phyloP scores from a whole-genome alignment of 305 asterid genomes.

The Lippia alba region DNA sequence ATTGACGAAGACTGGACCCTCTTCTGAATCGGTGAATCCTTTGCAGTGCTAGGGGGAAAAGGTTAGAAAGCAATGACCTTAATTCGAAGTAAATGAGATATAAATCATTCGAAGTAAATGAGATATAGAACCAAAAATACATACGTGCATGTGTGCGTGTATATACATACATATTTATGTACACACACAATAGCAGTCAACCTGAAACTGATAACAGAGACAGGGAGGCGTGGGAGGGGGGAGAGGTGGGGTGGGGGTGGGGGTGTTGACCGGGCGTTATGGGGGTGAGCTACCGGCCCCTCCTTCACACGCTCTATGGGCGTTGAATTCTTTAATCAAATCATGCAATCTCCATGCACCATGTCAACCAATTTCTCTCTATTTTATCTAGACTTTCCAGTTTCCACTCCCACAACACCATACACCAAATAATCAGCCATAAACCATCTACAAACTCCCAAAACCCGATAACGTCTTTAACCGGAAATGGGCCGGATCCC shows the following conservation, averaged over 20 bases:
- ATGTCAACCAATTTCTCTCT: not conserved
- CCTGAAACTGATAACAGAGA: constrained; percentile 24
- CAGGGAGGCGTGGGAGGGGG: not conserved
- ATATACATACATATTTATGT: too few species aligned
- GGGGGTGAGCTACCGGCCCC: constrained; percentile 94
- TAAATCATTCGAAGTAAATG: too few species aligned
- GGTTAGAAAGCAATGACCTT: too few species aligned
- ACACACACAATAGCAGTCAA: constrained; percentile 54
- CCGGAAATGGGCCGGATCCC: constrained; percentile 83
- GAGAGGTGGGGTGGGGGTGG: constrained; percentile 23
- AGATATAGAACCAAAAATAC: too few species aligned
- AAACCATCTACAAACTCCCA: not conserved
- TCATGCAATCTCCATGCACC: constrained; percentile 64
- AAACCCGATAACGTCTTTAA: not conserved
- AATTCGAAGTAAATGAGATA: too few species aligned
- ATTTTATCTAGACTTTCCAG: too few species aligned
- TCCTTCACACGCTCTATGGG: constrained; percentile 86
- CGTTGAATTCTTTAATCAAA: constrained; percentile 87
- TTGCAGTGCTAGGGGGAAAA: too few species aligned
- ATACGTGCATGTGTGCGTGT: too few species aligned
- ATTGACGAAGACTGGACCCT: too few species aligned
- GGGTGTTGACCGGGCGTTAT: constrained; percentile 89
- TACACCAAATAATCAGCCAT: not conserved
- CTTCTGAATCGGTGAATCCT: too few species aligned
- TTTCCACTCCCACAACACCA: too few species aligned